phyloP scores from a whole-genome alignment of 495 filamentous ascomycete genomes.

The Evansstolkia leycettana region DNA sequence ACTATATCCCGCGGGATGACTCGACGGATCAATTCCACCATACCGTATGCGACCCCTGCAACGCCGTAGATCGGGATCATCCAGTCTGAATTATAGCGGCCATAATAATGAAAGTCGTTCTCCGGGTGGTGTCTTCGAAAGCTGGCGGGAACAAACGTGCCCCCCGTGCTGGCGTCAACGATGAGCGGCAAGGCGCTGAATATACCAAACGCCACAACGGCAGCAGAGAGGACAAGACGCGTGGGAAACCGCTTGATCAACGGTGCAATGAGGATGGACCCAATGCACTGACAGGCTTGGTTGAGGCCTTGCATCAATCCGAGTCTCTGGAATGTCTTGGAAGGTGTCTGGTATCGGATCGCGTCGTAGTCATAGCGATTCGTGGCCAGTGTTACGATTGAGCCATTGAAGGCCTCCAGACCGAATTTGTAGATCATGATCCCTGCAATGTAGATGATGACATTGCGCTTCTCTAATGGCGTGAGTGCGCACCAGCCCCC shows the following conservation, averaged over 20 bases:
- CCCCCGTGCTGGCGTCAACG: slow-evolving; percentile 20
- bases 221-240: slow-evolving; percentile 19
- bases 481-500: slow-evolving; percentile 14
- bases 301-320: slow-evolving; percentile 31
- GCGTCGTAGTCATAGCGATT: slow-evolving; percentile 33
- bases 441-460: slow-evolving; percentile 25
- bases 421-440: slow-evolving; percentile 26
- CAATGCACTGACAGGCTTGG: slow-evolving; percentile 32
- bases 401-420: slow-evolving; percentile 30
- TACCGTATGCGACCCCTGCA: slow-evolving; percentile 18
- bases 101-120: slow-evolving; percentile 25
- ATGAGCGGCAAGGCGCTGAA: slow-evolving; percentile 18
- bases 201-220: slow-evolving; percentile 26
- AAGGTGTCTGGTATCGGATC: slow-evolving; percentile 7
- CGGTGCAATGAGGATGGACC: slow-evolving; percentile 32
- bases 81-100: slow-evolving; percentile 26
- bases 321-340: slow-evolving; percentile 28
- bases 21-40: slow-evolving; percentile 34
- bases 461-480: slow-evolving; percentile 22
- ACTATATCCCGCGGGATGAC: slow-evolving; percentile 34
- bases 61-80: slow-evolving; percentile 32
- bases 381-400: slow-evolving; percentile 27
- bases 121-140: slow-evolving; percentile 14
- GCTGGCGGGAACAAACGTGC: slow-evolving; percentile 15
- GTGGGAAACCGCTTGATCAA: slow-evolving; percentile 28